phyloP scores from a whole-genome alignment of 768 basidiomycete species.

The Rhizopogon vesiculosus region DNA sequence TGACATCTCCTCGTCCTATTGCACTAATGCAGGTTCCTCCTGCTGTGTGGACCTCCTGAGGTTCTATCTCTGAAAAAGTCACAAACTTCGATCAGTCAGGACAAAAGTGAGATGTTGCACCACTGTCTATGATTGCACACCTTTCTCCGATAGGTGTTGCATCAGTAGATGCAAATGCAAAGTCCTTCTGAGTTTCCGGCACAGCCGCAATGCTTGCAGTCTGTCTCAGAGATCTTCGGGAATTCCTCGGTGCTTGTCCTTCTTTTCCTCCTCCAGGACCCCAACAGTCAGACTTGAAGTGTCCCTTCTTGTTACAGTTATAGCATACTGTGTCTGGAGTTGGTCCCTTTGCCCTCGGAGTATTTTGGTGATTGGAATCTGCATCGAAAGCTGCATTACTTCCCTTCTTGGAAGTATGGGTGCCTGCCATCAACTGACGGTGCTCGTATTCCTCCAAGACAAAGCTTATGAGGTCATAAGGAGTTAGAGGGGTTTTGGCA shows the following conservation, averaged over 20 bases:
- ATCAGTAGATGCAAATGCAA: neutral
- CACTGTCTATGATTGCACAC: too few species aligned
- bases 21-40: neutral
- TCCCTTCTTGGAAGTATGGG: neutral
- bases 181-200: neutral
- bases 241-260: neutral
- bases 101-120: too few species aligned
- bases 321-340: neutral
- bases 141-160: too few species aligned
- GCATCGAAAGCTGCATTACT: neutral
- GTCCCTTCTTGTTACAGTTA: neutral
- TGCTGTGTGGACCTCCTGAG: too few species aligned
- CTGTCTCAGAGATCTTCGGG: too few species aligned
- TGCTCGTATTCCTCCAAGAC: constrained; percentile 14
- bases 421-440: neutral
- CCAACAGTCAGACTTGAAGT: neutral
- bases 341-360: too few species aligned
- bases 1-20: neutral
- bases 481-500: neutral
- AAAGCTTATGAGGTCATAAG: constrained; percentile 11
- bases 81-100: too few species aligned
- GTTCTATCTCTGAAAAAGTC: too few species aligned
- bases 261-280: neutral
- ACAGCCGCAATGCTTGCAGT: neutral
- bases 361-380: too few species aligned